A percentile compares a stretch with the other conserved stretches of the same genome.
phyloP scores from a whole-genome alignment of 495 filamentous ascomycete species.

The Hyaloscypha variabilis region DNA sequence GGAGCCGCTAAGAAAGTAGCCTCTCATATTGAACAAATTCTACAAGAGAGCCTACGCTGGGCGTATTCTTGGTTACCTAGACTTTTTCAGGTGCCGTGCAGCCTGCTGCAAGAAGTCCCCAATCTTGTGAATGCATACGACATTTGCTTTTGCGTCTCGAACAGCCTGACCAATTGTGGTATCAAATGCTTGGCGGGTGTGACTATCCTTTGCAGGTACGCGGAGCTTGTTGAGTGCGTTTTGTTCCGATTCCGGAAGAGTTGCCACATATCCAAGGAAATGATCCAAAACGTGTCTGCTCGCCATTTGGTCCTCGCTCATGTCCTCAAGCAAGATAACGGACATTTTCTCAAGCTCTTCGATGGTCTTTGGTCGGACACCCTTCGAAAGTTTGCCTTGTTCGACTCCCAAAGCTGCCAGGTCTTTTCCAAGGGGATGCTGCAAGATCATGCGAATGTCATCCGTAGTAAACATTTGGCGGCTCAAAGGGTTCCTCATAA shows the following conservation, averaged over 20 bases:
- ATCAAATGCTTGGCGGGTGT: conserved; percentile 41
- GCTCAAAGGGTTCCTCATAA: conserved; percentile 41
- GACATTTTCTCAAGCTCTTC: conserved; percentile 37
- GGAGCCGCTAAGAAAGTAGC: not conserved
- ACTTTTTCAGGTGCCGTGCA: conserved; percentile 10
- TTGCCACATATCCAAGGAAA: conserved; percentile 40
- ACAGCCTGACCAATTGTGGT: conserved; percentile 42
- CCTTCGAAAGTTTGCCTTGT: conserved; percentile 39
- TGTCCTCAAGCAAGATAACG: conserved; percentile 37
- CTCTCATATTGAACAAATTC: not conserved
- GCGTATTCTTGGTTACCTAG: not conserved
- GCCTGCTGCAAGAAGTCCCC: conserved; percentile 44
- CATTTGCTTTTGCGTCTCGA: conserved; percentile 39
- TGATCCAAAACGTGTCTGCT: conserved; percentile 39
- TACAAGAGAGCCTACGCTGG: not conserved
- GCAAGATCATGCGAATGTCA: conserved; percentile 36
- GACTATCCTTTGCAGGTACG: conserved; percentile 41
- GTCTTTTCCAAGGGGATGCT: conserved; percentile 35
- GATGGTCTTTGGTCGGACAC: conserved; percentile 40
- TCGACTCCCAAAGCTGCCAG: conserved; percentile 33
- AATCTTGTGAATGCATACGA: conserved; percentile 42
- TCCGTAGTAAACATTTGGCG: conserved; percentile 35
- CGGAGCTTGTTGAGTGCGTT: conserved; percentile 37
- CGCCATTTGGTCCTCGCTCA: conserved; percentile 32
- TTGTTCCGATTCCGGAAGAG: conserved; percentile 39